Percentiles rank a stretch among this genome's conserved stretches.
These are phyloP conservation scores for Venturia carpophila DNA, from an alignment of 2,329 filamentous ascomycete genomes.

Conservation along the genomic window DNA sequence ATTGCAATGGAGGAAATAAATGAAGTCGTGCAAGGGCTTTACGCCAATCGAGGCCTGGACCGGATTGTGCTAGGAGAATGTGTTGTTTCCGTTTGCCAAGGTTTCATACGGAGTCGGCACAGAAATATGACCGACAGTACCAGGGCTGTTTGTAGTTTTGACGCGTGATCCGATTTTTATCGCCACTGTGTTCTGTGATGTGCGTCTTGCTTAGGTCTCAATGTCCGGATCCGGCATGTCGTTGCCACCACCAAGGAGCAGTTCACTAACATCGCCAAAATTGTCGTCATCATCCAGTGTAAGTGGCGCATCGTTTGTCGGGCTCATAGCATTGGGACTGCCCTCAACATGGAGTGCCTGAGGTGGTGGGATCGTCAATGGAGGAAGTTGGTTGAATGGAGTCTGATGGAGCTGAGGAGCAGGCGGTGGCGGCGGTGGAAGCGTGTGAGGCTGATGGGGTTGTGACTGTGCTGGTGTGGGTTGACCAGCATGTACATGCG, in stretches of 20 bases:
- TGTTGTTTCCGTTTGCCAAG: slow-evolving; percentile 30
- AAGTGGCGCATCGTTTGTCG: slow-evolving; percentile 18
- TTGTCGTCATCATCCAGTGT: slow-evolving; percentile 18
- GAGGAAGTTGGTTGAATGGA: slow-evolving; percentile 14
- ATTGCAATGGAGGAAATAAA: background rate
- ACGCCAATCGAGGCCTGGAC: slow-evolving; percentile 1
- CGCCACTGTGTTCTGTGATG: background rate
- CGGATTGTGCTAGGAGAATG: slow-evolving; percentile 26
- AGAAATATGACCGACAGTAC: slow-evolving; percentile 20
- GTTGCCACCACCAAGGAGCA: background rate
- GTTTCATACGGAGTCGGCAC: slow-evolving; percentile 28
- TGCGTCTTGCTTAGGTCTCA: background rate
- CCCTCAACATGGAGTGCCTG: background rate
- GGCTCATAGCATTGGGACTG: slow-evolving; percentile 17
- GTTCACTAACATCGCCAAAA: slow-evolving; percentile 15
- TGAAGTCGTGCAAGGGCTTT: background rate
- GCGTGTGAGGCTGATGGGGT: slow-evolving; percentile 1
- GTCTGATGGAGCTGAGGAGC: slow-evolving; percentile 10
- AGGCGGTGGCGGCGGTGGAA: slow-evolving; percentile 15
- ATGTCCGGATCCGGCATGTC: background rate
- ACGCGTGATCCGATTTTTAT: background rate
- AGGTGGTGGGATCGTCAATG: slow-evolving; percentile 14
- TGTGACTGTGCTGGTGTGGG: slow-evolving; percentile 14
- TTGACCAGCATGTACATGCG: background rate
- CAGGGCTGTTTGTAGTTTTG: slow-evolving; percentile 1